Evolutionary conservation across 1,139 yeast species (phyloP), one percentile per base, ranked within the genome.

Genomic region (Maudiozyma humilis): DNA sequence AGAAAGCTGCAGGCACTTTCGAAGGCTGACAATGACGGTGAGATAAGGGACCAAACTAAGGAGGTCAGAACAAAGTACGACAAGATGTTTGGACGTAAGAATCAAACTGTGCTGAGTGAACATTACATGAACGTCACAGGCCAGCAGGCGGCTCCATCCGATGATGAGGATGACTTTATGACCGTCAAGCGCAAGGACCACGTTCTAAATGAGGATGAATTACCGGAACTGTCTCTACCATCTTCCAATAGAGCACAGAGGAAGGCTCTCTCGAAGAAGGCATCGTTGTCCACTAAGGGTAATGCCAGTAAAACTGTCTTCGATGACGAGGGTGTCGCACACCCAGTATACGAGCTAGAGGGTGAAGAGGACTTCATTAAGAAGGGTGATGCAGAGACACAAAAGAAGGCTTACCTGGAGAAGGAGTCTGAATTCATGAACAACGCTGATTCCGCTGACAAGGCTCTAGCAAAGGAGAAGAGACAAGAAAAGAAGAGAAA

Each of bases 251-350:
- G 98, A 56, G 82, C 83, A n/a, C 80, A 79, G 39, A 91, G 87
- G 71, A 81, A 78, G 52, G 96, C 97, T 0, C 71, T 88, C 41
- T 85, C 96, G 8, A 88, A 83, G 68, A 91, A 89, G 62, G 78
- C 80, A 13, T 75, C 85, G n/a, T 60, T 79, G n/a, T 65, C 78
- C 30, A 66, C 73, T 18, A 76, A 75, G 48, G 84, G 88, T 7
- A 76, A 78, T 49, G 82, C 96, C 15, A 77, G 86, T 29, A 91
- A 87, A 63, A 66, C 91, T 54, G 73, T 76, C 45, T 91, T 91
- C 62, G 99, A 91, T 60, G 98, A 91, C 51, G 96, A 91, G 2
- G 99, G 99, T 35, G 71, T 72, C 7, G 81, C 97, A 0, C 97
- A 89, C 65, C 85, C 94, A 13, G 71, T 89, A 13, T 91, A 91